Evolutionary conservation across 192 early-diverging fungal species (phyloP), one percentile per base, ranked within the genome.

Genomic region (Linnemannia zychae): DNA sequence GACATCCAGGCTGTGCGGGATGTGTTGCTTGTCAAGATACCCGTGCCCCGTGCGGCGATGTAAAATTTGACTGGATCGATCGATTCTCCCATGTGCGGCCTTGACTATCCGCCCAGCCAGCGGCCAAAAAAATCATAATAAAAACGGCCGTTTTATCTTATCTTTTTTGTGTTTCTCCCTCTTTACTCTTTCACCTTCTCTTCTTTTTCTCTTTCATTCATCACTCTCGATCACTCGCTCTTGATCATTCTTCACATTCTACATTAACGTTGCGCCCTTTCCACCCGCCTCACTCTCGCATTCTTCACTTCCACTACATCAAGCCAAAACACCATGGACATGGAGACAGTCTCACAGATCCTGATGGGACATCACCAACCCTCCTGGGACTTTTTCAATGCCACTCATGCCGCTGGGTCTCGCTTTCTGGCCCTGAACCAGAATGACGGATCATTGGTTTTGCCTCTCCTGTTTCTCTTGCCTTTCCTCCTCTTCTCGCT

Each of bases 11-110:
- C 73, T 28, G 86, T 91, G 28, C 80, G 88, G 52, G 77, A 88
- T 57, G 77, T 84, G 18, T 81, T 91, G 74, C 53, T 89, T 24
- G 79, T 89, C 52, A 87, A 85, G 16, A 89, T 91, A 65, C 87
- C 83, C 20, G 74, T 85, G 17, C 77, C 83, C 31, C 83, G 77
- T 63, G 72, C 83, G 24, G 76, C 68, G 15, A 15, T 85, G 22
- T 85, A 72, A 38, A 63, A 33, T 63, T 12, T 63, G 57, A 63
- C 57, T 31, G 57, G 57, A 31, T 63, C 57, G 57, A 63, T 63
- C 57, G 28, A 31, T 28, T 63, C 28, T 24, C 13, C 28, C 57
- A 60, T 63, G 3, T 63, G 57, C 50, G 50, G 40, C 17, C 57
- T 31, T 24, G 22, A 3, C 40, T 9, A 9, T 44, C 40, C 40